Evolutionary conservation across 2,329 filamentous ascomycete genomes (phyloP).

Genomic region (Colletotrichum sansevieriae): DNA sequence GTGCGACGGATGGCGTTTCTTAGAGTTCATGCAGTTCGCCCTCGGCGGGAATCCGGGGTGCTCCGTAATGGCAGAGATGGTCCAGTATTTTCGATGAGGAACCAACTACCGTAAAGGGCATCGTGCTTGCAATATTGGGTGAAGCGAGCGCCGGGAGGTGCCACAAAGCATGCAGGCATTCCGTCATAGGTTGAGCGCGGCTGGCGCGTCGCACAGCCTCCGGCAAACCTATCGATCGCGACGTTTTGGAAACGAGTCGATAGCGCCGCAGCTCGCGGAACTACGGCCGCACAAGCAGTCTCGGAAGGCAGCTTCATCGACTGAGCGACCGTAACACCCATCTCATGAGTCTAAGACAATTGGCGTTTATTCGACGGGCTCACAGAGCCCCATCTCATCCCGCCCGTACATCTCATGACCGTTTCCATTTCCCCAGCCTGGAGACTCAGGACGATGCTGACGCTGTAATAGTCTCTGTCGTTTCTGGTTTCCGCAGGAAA

Average conservation of each 20-base stretch:
- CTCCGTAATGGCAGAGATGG: not conserved
- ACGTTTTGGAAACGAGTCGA: conserved; percentile 11
- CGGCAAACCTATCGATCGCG: conserved; percentile 7
- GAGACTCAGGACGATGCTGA: not conserved
- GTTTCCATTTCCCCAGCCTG: conserved; percentile 2
- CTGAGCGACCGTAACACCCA: conserved; percentile 28
- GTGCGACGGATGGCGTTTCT: conserved; percentile 27
- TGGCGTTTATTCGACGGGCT: conserved; percentile 18
- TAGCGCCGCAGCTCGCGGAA: not conserved
- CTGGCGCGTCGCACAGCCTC: conserved; percentile 35
- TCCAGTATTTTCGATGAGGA: conserved; percentile 15
- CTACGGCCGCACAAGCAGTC: not conserved
- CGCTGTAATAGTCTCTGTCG: not conserved
- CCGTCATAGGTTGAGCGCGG: conserved; percentile 28
- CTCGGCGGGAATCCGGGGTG: not conserved
- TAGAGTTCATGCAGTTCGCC: conserved; percentile 10
- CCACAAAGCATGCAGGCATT: conserved; percentile 26
- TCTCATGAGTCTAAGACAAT: conserved; percentile 33
- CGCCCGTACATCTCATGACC: conserved; percentile 5
- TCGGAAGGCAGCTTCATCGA: conserved; percentile 37
- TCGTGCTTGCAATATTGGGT: conserved; percentile 28
- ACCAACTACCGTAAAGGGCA: conserved; percentile 28
- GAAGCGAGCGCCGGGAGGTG: conserved; percentile 7
- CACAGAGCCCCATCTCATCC: conserved; percentile 15
- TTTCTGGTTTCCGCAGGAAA: not conserved